These are phyloP conservation scores for Lagenidium sp. DNA, from an alignment of 352 stramenopile genomes.

Conservation along the genomic window DNA sequence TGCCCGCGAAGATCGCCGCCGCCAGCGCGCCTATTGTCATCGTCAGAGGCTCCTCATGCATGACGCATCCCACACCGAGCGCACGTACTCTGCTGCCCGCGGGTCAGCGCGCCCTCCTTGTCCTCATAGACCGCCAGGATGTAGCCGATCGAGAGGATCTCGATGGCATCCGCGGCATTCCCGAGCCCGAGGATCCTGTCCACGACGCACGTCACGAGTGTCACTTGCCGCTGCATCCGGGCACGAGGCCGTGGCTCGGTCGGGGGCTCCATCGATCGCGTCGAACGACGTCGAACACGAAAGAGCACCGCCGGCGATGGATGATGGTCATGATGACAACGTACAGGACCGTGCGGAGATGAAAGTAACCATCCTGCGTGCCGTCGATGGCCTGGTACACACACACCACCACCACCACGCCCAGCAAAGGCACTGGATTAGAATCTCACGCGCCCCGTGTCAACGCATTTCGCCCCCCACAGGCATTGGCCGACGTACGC, in stretches of 20 bases:
- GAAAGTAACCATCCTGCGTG: constrained; percentile 55
- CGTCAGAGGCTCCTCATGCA: no score
- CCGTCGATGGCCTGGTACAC: constrained; percentile 33
- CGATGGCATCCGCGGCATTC: constrained; percentile 86
- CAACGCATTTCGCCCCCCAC: no score
- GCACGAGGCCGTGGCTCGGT: no score
- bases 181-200: constrained; percentile 65
- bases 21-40: constrained; percentile 72
- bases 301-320: no score
- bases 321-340: no score
- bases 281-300: no score
- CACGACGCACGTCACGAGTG: background rate
- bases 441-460: no score
- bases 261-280: background rate
- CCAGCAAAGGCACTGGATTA: no score
- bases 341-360: constrained; percentile 57
- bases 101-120: constrained; percentile 46
- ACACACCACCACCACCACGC: background rate
- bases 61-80: background rate
- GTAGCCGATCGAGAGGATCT: constrained; percentile 89
- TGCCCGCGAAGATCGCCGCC: constrained; percentile 84
- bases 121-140: constrained; percentile 83
- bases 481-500: constrained; percentile 9
- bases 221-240: background rate
- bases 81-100: constrained; percentile 36